These are phyloP conservation scores for Suillus fuscotomentosus DNA, from an alignment of 768 basidiomycete species.

Conservation along the genomic window DNA sequence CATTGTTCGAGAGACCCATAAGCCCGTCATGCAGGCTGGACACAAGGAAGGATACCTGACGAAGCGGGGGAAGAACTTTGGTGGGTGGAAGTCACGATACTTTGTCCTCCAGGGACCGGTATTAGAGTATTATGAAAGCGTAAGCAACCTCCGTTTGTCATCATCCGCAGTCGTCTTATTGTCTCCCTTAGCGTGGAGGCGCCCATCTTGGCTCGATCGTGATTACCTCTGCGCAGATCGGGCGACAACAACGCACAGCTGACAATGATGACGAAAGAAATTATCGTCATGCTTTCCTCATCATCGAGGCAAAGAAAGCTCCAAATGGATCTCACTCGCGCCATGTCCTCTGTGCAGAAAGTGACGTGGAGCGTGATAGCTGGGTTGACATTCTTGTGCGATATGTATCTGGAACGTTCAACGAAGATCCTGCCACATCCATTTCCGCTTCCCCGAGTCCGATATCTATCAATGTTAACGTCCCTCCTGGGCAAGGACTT, in stretches of 20 bases:
- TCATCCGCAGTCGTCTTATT: conserved; percentile 13
- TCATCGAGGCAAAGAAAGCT: conserved; percentile 83
- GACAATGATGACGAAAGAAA: conserved; percentile 82
- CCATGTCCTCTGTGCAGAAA: conserved; percentile 96
- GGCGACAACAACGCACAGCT: conserved; percentile 78
- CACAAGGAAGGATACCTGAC: conserved; percentile 96
- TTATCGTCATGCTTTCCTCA: conserved; percentile 95
- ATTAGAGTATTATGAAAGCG: conserved; percentile 93
- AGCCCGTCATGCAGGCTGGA: conserved; percentile 75
- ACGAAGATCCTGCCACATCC: conserved; percentile 58
- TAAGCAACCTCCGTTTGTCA: conserved; percentile 44
- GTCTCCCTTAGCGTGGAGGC: conserved; percentile 71
- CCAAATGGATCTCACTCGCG: conserved; percentile 69
- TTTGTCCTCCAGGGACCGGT: conserved; percentile 91
- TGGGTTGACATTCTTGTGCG: conserved; percentile 95
- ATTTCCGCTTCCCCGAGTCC: conserved; percentile 35
- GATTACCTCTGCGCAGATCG: conserved; percentile 93
- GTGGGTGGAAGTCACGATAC: conserved; percentile 95
- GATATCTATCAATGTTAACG: conserved; percentile 24
- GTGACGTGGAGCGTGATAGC: conserved; percentile 86
- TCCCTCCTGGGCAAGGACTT: conserved; percentile 22
- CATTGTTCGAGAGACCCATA: conserved; percentile 71
- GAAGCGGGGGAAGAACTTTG: conserved; percentile 96
- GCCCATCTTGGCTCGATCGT: conserved; percentile 86
- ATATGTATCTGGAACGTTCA: conserved; percentile 81